Percentiles rank a stretch among this genome's conserved stretches.
Conservation (phyloP, 2,329 filamentous ascomycete genomes). For the Aspergillus tanneri region DNA sequence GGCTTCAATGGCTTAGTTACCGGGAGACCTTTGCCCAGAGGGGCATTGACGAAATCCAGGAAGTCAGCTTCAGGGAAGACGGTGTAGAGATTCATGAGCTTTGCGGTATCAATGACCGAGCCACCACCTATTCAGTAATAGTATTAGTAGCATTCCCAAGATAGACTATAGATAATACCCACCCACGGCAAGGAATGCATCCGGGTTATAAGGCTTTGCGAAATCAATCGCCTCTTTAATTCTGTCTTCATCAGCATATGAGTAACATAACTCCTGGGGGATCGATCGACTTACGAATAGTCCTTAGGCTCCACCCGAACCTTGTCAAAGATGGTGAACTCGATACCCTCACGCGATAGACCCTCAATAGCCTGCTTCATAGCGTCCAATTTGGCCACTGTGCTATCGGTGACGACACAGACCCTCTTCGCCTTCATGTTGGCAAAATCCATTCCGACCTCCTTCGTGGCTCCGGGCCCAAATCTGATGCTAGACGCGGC, state of each 20-base stretch:
- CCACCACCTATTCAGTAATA: conserved; percentile 58
- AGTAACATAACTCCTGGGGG: background rate
- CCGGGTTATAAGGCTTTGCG: conserved; percentile 74
- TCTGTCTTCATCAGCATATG: conserved; percentile 44
- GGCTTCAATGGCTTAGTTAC: conserved; percentile 70
- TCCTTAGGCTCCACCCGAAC: conserved; percentile 92
- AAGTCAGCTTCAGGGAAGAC: conserved; percentile 90
- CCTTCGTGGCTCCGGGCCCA: conserved; percentile 86
- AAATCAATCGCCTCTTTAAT: conserved; percentile 88
- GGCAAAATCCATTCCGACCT: conserved; percentile 96
- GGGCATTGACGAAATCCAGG: conserved; percentile 96
- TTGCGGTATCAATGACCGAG: conserved; percentile 96
- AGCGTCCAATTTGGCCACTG: conserved; percentile 76
- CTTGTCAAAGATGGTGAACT: conserved; percentile 76
- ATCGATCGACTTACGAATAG: conserved; percentile 62
- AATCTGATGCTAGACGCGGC: conserved; percentile 93
- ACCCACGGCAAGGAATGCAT: conserved; percentile 90
- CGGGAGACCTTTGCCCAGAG: conserved; percentile 78
- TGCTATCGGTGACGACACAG: conserved; percentile 86
- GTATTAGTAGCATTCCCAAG: no score
- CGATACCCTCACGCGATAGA: conserved; percentile 72
- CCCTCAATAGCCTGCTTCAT: conserved; percentile 88
- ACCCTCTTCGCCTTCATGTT: conserved; percentile 87
- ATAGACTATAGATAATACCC: no score
- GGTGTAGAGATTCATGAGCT: conserved; percentile 96